A percentile compares a stretch with the other conserved stretches of the same genome.
Conservation (phyloP, 2,329 filamentous ascomycete species). For the Scortechinia acanthostroma region DNA sequence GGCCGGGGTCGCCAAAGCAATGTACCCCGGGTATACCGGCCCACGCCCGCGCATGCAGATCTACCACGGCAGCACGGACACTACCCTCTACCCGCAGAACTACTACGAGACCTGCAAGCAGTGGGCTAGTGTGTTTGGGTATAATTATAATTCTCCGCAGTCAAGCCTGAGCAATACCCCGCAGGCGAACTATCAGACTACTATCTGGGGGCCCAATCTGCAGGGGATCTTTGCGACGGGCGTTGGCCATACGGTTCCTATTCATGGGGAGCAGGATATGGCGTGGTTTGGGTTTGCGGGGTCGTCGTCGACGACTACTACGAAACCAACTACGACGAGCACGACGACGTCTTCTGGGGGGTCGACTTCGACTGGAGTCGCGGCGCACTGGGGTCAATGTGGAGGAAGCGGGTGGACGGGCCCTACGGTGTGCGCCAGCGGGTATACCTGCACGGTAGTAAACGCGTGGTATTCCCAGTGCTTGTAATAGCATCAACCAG, state of each 20-base stretch:
- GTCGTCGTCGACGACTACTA: not conserved
- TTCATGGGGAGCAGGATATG: constrained; percentile 13
- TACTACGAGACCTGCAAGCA: constrained; percentile 32
- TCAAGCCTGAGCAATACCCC: constrained; percentile 20
- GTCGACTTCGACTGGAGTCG: constrained; percentile 4
- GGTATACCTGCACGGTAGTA: too few relatives aligned
- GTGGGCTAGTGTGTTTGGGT: constrained; percentile 35
- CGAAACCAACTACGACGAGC: not conserved
- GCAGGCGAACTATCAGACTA: constrained; percentile 25
- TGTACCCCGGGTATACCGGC: constrained; percentile 26
- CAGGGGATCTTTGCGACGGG: constrained; percentile 23
- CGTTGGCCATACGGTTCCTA: constrained; percentile 20
- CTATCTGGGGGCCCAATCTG: constrained; percentile 24
- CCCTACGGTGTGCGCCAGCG: too few relatives aligned
- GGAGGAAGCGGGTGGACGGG: constrained; percentile 9
- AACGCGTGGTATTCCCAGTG: too few relatives aligned
- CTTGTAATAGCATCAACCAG: too few relatives aligned
- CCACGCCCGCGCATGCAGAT: constrained; percentile 27
- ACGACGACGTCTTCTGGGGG: not conserved
- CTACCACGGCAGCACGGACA: constrained; percentile 26
- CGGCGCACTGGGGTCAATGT: constrained; percentile 8
- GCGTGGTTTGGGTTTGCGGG: constrained; percentile 11
- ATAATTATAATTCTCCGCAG: constrained; percentile 12
- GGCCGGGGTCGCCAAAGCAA: constrained; percentile 32
- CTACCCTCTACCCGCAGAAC: constrained; percentile 25